These are phyloP conservation scores for Pelargonium fulgidum DNA, from an alignment of 441 rosid species.

Conservation along the genomic window DNA sequence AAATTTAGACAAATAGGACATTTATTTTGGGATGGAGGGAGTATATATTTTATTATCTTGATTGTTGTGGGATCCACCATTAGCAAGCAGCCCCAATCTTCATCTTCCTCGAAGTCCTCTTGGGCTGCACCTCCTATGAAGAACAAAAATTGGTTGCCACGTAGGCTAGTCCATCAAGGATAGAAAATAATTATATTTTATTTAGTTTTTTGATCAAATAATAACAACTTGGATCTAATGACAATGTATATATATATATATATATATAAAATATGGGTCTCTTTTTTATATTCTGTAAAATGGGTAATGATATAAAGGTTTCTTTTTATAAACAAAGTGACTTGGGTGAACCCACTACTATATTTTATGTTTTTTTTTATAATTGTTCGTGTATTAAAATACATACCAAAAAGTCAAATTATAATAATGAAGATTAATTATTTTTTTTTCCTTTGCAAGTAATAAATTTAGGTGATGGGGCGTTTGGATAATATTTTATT, in stretches of 20 bases:
- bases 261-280: neutral
- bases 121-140: too few species aligned
- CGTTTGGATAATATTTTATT: too few species aligned
- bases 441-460: too few species aligned
- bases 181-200: neutral
- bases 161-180: neutral
- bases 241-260: neutral
- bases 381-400: neutral
- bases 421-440: neutral
- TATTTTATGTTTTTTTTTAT: neutral
- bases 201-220: neutral
- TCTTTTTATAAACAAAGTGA: neutral
- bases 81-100: neutral
- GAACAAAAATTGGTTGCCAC: neutral
- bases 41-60: too few species aligned
- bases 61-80: neutral
- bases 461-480: too few species aligned
- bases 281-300: too few species aligned
- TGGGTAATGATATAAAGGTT: neutral
- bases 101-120: neutral
- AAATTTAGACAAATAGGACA: too few species aligned
- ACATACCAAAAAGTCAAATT: neutral
- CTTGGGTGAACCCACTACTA: conserved; percentile 2
- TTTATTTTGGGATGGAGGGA: too few species aligned
- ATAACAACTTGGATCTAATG: neutral